Conservation (phyloP, 2,329 filamentous ascomycete genomes). For the Alternaria alternata region DNA sequence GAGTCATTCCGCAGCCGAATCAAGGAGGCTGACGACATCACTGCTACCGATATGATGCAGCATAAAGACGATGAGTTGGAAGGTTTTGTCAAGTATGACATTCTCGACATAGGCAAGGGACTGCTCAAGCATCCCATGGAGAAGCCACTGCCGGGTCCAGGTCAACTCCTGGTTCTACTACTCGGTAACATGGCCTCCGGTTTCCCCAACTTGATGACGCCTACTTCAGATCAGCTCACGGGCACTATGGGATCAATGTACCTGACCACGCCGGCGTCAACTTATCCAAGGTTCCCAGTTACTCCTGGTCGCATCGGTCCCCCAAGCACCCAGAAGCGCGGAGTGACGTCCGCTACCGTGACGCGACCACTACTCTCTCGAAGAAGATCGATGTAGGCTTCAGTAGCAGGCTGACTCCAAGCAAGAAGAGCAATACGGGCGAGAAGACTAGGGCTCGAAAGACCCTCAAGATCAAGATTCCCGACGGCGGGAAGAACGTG, state of each 20-base stretch:
- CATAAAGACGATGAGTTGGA: constrained; percentile 9
- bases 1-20: constrained; percentile 10
- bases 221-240: not conserved
- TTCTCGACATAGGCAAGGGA: constrained; percentile 22
- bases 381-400: too few species aligned
- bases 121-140: constrained; percentile 30
- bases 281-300: not conserved
- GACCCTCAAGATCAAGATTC: constrained; percentile 21
- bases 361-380: too few species aligned
- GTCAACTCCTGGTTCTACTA: not conserved
- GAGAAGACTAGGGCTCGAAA: constrained; percentile 16
- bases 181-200: not conserved
- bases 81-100: constrained; percentile 18
- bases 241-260: not conserved
- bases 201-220: not conserved
- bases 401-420: not conserved
- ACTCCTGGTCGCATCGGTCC: constrained; percentile 28
- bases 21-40: constrained; percentile 11
- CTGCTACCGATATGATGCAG: constrained; percentile 35
- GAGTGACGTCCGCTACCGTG: constrained; percentile 1
- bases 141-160: not conserved
- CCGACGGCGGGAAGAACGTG: not conserved
- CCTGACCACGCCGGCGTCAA: not conserved
- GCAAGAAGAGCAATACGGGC: not conserved
- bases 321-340: constrained; percentile 3